Evolutionary conservation across 2,329 filamentous ascomycete genomes (phyloP).

Genomic region (Botrytis elliptica): DNA sequence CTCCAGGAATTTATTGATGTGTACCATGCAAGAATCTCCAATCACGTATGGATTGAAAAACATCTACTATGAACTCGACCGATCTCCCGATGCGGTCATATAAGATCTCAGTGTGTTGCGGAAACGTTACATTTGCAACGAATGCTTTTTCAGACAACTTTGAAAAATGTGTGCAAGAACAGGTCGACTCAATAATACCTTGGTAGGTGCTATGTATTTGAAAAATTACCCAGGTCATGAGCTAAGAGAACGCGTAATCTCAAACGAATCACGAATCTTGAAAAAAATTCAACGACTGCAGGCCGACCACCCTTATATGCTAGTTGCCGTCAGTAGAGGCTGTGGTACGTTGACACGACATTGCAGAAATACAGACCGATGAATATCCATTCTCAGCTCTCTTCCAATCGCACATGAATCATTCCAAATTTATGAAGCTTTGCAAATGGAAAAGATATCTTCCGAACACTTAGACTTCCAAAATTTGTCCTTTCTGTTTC

Average conservation of each 20-base stretch:
- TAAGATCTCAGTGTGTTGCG: neutral
- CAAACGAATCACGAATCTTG: neutral
- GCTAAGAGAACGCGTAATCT: constrained; percentile 4
- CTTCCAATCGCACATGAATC: neutral
- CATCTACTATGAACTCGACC: neutral
- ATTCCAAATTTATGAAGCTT: neutral
- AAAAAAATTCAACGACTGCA: neutral
- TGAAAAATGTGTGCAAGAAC: neutral
- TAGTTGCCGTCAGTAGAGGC: constrained; percentile 17
- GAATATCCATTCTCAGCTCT: neutral
- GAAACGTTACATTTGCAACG: constrained; percentile 6
- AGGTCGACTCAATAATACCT: neutral
- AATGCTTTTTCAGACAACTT: neutral
- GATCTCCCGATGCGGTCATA: neutral
- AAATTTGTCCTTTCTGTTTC: neutral
- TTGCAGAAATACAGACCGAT: neutral
- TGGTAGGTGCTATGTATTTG: neutral
- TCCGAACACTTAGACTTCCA: neutral
- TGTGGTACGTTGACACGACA: constrained; percentile 16
- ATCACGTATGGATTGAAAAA: neutral
- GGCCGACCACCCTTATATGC: constrained; percentile 2
- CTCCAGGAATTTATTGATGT: no score
- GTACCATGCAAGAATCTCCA: neutral
- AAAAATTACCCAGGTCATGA: neutral
- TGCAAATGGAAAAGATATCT: neutral